Evolutionary conservation across 768 basidiomycete species (phyloP).

Genomic region (Panellus pusillus): DNA sequence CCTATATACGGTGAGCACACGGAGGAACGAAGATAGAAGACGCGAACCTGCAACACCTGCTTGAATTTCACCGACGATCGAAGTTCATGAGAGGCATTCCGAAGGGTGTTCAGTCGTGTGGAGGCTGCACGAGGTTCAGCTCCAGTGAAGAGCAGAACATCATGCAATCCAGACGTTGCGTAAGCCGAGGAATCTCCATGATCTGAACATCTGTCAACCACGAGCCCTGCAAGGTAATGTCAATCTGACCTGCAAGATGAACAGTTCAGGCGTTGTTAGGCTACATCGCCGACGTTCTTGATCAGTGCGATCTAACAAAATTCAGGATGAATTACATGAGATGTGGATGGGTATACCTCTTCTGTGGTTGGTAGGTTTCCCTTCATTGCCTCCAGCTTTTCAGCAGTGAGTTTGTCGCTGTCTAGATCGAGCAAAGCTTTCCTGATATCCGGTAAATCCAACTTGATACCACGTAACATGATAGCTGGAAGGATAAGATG

Average conservation of each 20-base stretch:
- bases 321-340: neutral
- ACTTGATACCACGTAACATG: conserved; percentile 77
- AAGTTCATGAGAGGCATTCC: conserved; percentile 70
- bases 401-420: conserved; percentile 65
- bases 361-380: conserved; percentile 79
- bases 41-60: conserved; percentile 62
- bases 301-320: conserved; percentile 58
- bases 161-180: conserved; percentile 78
- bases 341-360: conserved; percentile 51
- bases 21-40: neutral
- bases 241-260: conserved; percentile 68
- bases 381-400: conserved; percentile 73
- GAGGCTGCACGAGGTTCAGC: conserved; percentile 78
- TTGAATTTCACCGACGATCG: conserved; percentile 65
- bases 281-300: conserved; percentile 69
- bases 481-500: conserved; percentile 52
- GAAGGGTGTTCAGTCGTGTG: conserved; percentile 77
- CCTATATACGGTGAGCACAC: conserved; percentile 36
- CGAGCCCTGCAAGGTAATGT: neutral
- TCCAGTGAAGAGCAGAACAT: conserved; percentile 81
- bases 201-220: conserved; percentile 48
- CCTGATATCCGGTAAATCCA: conserved; percentile 64
- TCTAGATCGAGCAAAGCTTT: conserved; percentile 71
- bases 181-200: conserved; percentile 72
- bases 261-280: conserved; percentile 84